Conservation (phyloP, 2,329 filamentous ascomycete species). For the Hypoxylon sp. region DNA sequence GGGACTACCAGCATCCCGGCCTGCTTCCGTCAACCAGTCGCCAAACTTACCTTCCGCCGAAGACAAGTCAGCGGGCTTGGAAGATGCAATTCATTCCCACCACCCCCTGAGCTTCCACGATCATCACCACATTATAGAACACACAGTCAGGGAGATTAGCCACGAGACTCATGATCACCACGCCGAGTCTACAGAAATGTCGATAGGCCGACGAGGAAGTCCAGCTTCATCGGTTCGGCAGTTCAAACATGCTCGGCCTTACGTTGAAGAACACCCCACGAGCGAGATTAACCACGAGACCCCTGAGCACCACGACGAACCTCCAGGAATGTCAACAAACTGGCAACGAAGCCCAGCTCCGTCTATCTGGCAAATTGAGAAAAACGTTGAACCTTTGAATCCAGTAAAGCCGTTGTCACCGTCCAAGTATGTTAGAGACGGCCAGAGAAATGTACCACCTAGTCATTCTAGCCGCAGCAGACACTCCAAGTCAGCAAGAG, state of each 20-base stretch:
- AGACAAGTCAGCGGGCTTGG: slow-evolving; percentile 2
- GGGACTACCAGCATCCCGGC: background rate
- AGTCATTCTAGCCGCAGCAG: slow-evolving; percentile 20
- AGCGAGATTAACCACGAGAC: slow-evolving; percentile 24
- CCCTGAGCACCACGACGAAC: slow-evolving; percentile 16
- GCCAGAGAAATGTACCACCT: slow-evolving; percentile 18
- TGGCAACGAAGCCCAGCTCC: background rate
- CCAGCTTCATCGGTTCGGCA: no score
- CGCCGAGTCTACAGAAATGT: background rate
- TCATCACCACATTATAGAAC: slow-evolving; percentile 47
- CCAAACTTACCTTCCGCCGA: slow-evolving; percentile 5
- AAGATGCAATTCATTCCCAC: slow-evolving; percentile 32
- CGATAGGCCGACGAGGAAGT: no score
- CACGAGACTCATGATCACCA: slow-evolving; percentile 22
- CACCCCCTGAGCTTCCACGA: slow-evolving; percentile 47
- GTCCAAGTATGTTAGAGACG: slow-evolving; percentile 26
- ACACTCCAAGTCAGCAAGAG: background rate
- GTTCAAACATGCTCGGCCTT: slow-evolving; percentile 42
- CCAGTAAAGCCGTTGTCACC: slow-evolving; percentile 22
- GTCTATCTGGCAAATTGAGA: background rate
- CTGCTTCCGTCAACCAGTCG: background rate
- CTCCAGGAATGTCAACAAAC: background rate
- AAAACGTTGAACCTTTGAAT: slow-evolving; percentile 11
- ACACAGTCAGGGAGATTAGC: slow-evolving; percentile 40
- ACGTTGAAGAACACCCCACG: slow-evolving; percentile 48